Percentiles rank a stretch among this genome's conserved stretches.
phyloP scores from a whole-genome alignment of 1,284 basidiomycete genomes.

The Apiotrichum akiyoshidainum region DNA sequence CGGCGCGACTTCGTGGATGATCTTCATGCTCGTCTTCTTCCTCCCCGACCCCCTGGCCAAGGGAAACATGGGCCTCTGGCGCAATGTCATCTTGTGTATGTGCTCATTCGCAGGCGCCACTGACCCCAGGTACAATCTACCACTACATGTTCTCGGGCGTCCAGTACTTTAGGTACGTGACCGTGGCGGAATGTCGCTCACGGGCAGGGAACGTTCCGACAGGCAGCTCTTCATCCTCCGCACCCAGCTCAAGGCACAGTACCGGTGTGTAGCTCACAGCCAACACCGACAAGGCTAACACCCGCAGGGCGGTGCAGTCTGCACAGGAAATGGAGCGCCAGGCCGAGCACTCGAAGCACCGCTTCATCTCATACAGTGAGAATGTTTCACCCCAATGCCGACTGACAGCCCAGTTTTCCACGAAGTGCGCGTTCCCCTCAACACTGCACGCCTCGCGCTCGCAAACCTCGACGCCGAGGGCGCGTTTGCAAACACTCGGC shows the following conservation, averaged over 20 bases:
- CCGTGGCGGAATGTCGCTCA: not conserved
- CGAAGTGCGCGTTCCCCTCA: slow-evolving; percentile 81
- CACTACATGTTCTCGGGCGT: slow-evolving; percentile 46
- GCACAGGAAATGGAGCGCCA: slow-evolving; percentile 79
- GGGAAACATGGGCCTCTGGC: slow-evolving; percentile 1
- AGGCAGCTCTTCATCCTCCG: slow-evolving; percentile 62
- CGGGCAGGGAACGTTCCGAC: slow-evolving; percentile 54
- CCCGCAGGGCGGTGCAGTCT: slow-evolving; percentile 65
- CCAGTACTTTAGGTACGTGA: slow-evolving; percentile 23
- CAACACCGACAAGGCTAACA: not conserved
- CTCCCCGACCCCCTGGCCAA: not conserved
- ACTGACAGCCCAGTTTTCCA: slow-evolving; percentile 29
- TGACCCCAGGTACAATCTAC: slow-evolving; percentile 46
- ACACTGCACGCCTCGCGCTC: slow-evolving; percentile 79
- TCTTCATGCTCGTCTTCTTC: slow-evolving; percentile 1
- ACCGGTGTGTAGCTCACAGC: slow-evolving; percentile 47
- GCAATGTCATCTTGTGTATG: slow-evolving; percentile 23
- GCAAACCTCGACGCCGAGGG: slow-evolving; percentile 77
- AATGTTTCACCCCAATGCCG: too few species aligned
- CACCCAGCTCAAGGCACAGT: slow-evolving; percentile 70
- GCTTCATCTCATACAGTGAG: slow-evolving; percentile 70
- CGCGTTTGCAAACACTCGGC: slow-evolving; percentile 37
- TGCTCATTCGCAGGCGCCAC: slow-evolving; percentile 35
- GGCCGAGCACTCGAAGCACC: slow-evolving; percentile 70
- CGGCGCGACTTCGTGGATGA: not conserved